Evolutionary conservation across 1,139 yeast species (phyloP).

Genomic region (Debaryomyces udenii): DNA sequence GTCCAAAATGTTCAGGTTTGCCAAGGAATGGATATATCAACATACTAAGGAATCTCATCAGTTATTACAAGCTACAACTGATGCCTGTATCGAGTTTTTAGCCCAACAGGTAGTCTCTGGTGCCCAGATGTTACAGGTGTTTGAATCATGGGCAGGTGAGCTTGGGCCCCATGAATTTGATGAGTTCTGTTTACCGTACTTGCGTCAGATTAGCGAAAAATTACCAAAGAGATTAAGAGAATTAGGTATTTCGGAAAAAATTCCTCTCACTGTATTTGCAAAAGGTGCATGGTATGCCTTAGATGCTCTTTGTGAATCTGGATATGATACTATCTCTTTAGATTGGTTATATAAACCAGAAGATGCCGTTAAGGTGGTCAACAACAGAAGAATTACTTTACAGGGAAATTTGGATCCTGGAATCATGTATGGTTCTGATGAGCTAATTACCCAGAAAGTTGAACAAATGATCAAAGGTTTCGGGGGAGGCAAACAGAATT

Average conservation of each 20-base stretch:
- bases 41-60: constrained; percentile 73
- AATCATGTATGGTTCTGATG: constrained; percentile 85
- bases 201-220: constrained; percentile 70
- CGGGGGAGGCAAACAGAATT: constrained; percentile 88
- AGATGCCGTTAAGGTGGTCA: constrained; percentile 78
- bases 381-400: constrained; percentile 75
- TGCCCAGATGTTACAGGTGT: constrained; percentile 95
- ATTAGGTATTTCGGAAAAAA: constrained; percentile 67
- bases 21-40: constrained; percentile 88
- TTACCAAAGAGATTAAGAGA: constrained; percentile 72
- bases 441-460: constrained; percentile 76
- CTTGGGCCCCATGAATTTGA: constrained; percentile 86
- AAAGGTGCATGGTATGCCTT: constrained; percentile 98
- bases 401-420: constrained; percentile 98
- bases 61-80: constrained; percentile 77
- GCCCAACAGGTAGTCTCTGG: constrained; percentile 97
- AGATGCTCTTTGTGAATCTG: constrained; percentile 80
- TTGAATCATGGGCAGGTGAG: constrained; percentile 98
- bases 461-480: constrained; percentile 87
- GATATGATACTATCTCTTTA: constrained; percentile 83
- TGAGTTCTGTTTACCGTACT: constrained; percentile 86
- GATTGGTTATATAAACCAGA: constrained; percentile 92
- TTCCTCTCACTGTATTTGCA: constrained; percentile 90
- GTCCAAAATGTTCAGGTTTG: constrained; percentile 85
- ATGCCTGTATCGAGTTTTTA: constrained; percentile 87